A percentile compares a stretch with the other conserved stretches of the same genome.
Conservation (phyloP, 306 rosid genomes). For the Fagus sylvatica region DNA sequence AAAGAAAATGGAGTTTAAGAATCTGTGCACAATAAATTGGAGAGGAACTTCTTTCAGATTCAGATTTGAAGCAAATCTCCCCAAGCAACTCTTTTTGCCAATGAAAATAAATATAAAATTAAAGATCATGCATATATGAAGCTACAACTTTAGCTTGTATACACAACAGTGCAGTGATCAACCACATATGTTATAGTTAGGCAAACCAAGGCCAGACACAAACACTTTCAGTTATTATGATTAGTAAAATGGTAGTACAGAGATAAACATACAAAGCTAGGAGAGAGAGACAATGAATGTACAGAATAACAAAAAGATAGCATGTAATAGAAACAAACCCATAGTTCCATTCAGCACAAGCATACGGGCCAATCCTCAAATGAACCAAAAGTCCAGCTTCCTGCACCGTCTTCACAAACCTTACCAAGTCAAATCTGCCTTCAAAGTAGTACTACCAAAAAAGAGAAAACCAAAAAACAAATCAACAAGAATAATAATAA, state of each 20-base stretch:
- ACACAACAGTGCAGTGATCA: too few relatives aligned
- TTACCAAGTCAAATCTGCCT: constrained; percentile 31
- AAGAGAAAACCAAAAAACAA: background rate
- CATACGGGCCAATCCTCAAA: constrained; percentile 36
- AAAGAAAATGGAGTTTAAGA: background rate
- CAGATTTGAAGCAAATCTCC: too few relatives aligned
- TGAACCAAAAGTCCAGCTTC: constrained; percentile 33
- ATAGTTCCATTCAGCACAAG: constrained; percentile 11
- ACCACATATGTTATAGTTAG: too few relatives aligned
- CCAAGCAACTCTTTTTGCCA: too few relatives aligned
- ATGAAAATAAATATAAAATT: too few relatives aligned
- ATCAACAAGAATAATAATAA: background rate
- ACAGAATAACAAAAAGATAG: background rate
- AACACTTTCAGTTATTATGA: too few relatives aligned
- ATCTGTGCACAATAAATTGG: background rate
- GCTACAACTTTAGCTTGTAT: too few relatives aligned
- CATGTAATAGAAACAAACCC: background rate
- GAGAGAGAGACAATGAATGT: background rate
- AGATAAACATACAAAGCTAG: background rate
- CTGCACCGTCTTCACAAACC: constrained; percentile 29
- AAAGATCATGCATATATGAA: too few relatives aligned
- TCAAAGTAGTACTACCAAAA: constrained; percentile 27
- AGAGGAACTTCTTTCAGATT: background rate
- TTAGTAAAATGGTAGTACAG: too few relatives aligned
- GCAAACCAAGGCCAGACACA: too few relatives aligned